Evolutionary conservation across 345 rosid species (phyloP).

Genomic region (Brassica carinata): DNA sequence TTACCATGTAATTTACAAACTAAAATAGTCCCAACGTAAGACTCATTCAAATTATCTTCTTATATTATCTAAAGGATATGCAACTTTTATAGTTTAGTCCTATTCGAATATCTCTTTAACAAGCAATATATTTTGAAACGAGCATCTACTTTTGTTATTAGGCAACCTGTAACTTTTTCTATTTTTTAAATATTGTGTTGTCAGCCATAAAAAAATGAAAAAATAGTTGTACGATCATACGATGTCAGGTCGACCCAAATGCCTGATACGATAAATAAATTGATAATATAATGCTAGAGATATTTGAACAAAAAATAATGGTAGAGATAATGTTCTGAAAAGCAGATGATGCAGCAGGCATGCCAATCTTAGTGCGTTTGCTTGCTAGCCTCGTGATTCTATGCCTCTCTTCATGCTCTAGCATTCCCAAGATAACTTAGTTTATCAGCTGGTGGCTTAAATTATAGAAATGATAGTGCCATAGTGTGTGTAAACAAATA

Average conservation of each 20-base stretch:
- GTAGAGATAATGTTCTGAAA: slow-evolving; percentile 34
- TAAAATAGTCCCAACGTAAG: slow-evolving; percentile 11
- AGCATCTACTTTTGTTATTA: slow-evolving; percentile 25
- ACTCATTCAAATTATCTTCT: slow-evolving; percentile 14
- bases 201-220: slow-evolving; percentile 4
- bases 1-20: not conserved
- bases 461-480: not conserved
- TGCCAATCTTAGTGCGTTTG: slow-evolving; percentile 36
- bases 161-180: slow-evolving; percentile 6
- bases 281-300: slow-evolving; percentile 12
- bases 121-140: not conserved
- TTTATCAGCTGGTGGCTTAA: slow-evolving; percentile 17
- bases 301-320: slow-evolving; percentile 6
- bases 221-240: slow-evolving; percentile 14
- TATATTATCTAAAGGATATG: not conserved
- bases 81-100: slow-evolving; percentile 22
- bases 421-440: slow-evolving; percentile 30
- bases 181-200: not conserved
- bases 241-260: slow-evolving; percentile 35
- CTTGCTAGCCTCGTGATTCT: slow-evolving; percentile 36
- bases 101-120: slow-evolving; percentile 13
- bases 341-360: slow-evolving; percentile 37
- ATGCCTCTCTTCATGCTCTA: slow-evolving; percentile 33
- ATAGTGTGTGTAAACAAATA: not conserved
- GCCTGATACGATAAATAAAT: slow-evolving; percentile 32